A percentile compares a stretch with the other conserved stretches of the same genome.
Evolutionary conservation across 257 asterid genomes (phyloP).

Genomic region (Primulina eburnea): DNA sequence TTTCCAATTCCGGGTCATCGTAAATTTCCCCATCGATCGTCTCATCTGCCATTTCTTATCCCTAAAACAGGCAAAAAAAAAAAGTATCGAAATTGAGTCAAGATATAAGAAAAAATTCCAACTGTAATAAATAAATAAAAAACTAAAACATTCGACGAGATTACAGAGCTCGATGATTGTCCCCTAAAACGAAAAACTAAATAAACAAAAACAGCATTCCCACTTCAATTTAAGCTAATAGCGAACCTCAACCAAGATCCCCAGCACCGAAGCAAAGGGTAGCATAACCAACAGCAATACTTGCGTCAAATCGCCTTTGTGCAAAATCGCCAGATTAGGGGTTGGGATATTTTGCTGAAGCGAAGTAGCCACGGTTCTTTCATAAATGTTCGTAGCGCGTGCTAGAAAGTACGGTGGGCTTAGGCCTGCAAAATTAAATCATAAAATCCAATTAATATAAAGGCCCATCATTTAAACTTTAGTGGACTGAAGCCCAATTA

Average conservation of each 20-base stretch:
- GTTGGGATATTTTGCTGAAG: not conserved
- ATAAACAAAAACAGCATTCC: not conserved
- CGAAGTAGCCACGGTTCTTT: not conserved
- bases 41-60: constrained; percentile 55
- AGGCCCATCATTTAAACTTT: not conserved
- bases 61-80: constrained; percentile 14
- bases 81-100: not conserved
- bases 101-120: not conserved
- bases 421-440: not conserved
- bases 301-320: not conserved
- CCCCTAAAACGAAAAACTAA: not conserved
- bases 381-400: not conserved
- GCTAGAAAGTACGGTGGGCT: not conserved
- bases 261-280: not conserved
- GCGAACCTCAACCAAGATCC: not conserved
- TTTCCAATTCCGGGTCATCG: constrained; percentile 47
- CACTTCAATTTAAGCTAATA: not conserved
- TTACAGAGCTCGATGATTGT: too few species aligned
- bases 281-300: not conserved
- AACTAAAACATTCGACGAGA: too few species aligned
- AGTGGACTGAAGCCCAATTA: too few species aligned
- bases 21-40: constrained; percentile 42
- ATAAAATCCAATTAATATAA: not conserved
- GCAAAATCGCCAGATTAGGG: not conserved
- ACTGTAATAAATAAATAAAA: too few species aligned